Evolutionary conservation across 2,329 filamentous ascomycete genomes (phyloP), one percentile per base, ranked within the genome.

Genomic region (Verticillium klebahnii): DNA sequence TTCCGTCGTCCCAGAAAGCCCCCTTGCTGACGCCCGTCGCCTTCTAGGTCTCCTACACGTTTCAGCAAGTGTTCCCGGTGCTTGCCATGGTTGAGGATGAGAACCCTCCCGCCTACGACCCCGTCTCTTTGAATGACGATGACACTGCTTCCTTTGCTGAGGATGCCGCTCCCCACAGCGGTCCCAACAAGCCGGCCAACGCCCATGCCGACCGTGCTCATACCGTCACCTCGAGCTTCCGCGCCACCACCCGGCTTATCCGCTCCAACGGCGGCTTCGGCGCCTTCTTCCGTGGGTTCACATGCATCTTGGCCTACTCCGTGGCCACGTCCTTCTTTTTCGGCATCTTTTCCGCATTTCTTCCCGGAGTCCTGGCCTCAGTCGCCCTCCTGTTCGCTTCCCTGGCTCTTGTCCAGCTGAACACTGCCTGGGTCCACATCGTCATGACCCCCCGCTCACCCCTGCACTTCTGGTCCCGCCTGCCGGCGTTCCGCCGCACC

Each of bases 371-470:
- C 58, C 66, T 88, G 60, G 70, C 77, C 66, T 66, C 76, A 29
- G 15, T 90, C 60, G 78, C 80, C 60, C 81, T 81, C 60, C 80
- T 89, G 58, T 62, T 89, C 52, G 80, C 85, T 31, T 81, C 84
- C 59, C 74, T 94, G 25, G 74, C 84, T 23, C 79, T 91, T 36
- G 84, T 89, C 40, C 89, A 89, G 69, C 55, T 57, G 29, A 37
- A 36, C 32, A 85, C 93, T 67, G 84, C 86, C 60, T 97, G 93
- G 92, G 91, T 93, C 3, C 92, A 97, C 74, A 88, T 91, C 69
- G 86, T 96, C 72, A 93, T 97, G 71, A 88, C 91, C 2, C 81
- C 86, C 60, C 86, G 87, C 5, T 88, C 84, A 61, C 71, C 80
- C 57, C 83, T 85, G 72, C 78, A 77, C 67, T 92, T 89, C 80